Evolutionary conservation across 2,329 filamentous ascomycete species (phyloP).

Genomic region (Diplodia sapinea): DNA sequence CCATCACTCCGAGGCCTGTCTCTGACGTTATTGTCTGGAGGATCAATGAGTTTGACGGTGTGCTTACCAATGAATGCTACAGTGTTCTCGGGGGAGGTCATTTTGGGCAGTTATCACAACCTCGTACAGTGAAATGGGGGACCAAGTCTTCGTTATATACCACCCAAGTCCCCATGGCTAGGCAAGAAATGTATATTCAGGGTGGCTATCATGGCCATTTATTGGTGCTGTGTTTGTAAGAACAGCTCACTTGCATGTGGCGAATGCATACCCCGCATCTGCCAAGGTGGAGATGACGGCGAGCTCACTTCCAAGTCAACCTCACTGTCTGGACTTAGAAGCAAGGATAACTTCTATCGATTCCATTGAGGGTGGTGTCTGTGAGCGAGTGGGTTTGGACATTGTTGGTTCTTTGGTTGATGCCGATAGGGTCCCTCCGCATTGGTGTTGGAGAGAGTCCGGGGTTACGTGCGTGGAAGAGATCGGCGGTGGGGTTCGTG

Average conservation of each 20-base stretch:
- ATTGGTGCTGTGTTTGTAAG: background rate
- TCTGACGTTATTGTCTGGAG: background rate
- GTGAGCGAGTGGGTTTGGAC: background rate
- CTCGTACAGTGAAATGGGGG: background rate
- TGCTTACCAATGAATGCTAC: slow-evolving; percentile 14
- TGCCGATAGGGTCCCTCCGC: background rate
- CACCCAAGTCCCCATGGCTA: background rate
- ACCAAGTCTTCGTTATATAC: background rate
- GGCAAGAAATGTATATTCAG: background rate
- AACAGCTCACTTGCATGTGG: background rate
- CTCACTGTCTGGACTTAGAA: background rate
- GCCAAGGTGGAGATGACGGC: background rate
- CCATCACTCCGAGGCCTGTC: slow-evolving; percentile 60
- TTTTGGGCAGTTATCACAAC: background rate
- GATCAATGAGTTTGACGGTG: background rate
- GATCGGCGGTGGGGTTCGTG: slow-evolving; percentile 11
- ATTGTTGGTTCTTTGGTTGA: background rate
- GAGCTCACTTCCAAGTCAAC: background rate
- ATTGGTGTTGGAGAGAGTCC: slow-evolving; percentile 7
- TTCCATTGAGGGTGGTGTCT: background rate
- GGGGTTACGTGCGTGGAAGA: background rate
- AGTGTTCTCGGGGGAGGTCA: background rate
- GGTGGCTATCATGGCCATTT: background rate
- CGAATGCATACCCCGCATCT: slow-evolving; percentile 11
- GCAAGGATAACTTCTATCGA: background rate